Percentiles rank a stretch among this genome's conserved stretches.
Evolutionary conservation across 2,329 filamentous ascomycete species (phyloP).

Genomic region (Scytalidium lignicola): DNA sequence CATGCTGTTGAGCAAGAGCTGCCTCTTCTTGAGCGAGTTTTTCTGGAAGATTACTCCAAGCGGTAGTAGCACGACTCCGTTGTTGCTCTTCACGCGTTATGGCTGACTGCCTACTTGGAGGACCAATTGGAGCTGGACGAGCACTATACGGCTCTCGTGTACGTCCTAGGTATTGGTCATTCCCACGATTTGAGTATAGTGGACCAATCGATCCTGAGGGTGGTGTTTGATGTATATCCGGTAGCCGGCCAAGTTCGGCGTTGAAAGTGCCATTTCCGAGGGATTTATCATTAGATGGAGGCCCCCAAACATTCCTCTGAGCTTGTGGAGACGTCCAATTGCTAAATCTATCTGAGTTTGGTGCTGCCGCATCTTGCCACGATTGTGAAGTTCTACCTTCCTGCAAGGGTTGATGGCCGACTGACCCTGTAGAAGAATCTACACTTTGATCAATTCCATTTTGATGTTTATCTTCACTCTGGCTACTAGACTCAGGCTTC

Average conservation of each 20-base stretch:
- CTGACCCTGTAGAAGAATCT: constrained; percentile 30
- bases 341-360: constrained; percentile 39
- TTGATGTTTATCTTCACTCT: constrained; percentile 7
- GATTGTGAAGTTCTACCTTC: constrained; percentile 20
- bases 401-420: constrained; percentile 12
- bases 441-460: constrained; percentile 19
- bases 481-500: not conserved
- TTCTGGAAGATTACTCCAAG: constrained; percentile 22
- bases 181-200: constrained; percentile 21
- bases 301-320: constrained; percentile 67
- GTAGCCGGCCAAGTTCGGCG: constrained; percentile 47
- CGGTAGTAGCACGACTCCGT: constrained; percentile 14
- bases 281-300: constrained; percentile 64
- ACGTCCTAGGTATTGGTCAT: constrained; percentile 21
- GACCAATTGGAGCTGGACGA: constrained; percentile 27
- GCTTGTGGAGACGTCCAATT: constrained; percentile 39
- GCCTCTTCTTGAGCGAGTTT: constrained; percentile 21
- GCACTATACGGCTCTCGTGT: constrained; percentile 21
- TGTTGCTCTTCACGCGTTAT: constrained; percentile 9
- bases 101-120: constrained; percentile 21
- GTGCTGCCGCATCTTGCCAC: constrained; percentile 25
- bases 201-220: constrained; percentile 30
- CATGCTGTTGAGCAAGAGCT: constrained; percentile 13
- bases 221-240: constrained; percentile 21
- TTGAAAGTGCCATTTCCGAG: constrained; percentile 77